phyloP scores from a whole-genome alignment of 345 rosid species.

The Lagerstroemia speciosa region DNA sequence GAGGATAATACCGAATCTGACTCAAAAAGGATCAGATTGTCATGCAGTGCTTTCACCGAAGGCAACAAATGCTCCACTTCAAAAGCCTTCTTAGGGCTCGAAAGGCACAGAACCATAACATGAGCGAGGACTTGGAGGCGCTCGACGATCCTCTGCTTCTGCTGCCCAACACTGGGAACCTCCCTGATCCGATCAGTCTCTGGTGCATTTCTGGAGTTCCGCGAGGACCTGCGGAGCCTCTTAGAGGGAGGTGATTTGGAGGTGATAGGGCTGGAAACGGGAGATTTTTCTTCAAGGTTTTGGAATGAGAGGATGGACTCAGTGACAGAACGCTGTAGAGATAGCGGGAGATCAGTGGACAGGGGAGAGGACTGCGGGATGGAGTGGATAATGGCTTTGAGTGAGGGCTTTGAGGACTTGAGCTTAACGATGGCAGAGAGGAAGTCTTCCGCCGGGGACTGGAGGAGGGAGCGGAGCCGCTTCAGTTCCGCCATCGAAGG shows the following conservation, averaged over 20 bases:
- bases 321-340: constrained; percentile 41
- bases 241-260: constrained; percentile 20
- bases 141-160: constrained; percentile 24
- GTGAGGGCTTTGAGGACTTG: constrained; percentile 57
- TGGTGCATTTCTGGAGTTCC: not conserved
- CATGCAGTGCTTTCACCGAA: constrained; percentile 52
- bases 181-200: not conserved
- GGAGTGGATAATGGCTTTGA: constrained; percentile 50
- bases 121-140: constrained; percentile 40
- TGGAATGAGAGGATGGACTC: constrained; percentile 29
- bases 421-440: constrained; percentile 37
- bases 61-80: constrained; percentile 40
- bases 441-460: constrained; percentile 65
- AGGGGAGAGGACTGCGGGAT: constrained; percentile 43
- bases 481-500: constrained; percentile 44
- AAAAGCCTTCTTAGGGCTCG: constrained; percentile 43
- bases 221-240: constrained; percentile 19
- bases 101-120: constrained; percentile 35
- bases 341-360: constrained; percentile 42
- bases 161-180: constrained; percentile 6
- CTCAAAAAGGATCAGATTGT: constrained; percentile 58
- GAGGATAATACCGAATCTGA: constrained; percentile 45
- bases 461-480: constrained; percentile 57
- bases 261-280: constrained; percentile 38
- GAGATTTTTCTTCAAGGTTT: constrained; percentile 29